Conservation (phyloP, 345 rosid species). For the Nasturtium officinale region DNA sequence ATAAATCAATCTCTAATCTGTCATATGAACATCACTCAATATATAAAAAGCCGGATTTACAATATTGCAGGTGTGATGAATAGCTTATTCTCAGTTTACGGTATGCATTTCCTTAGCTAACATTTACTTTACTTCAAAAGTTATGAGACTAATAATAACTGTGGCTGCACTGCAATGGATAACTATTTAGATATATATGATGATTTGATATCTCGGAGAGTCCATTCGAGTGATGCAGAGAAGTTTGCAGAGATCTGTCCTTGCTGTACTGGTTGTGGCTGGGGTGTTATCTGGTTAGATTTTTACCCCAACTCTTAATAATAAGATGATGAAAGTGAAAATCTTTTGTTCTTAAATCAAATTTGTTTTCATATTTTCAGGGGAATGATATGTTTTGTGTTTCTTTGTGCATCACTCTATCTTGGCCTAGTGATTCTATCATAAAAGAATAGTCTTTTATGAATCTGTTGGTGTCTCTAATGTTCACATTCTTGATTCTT, state of each 20-base stretch:
- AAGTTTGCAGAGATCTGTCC: slow-evolving; percentile 97
- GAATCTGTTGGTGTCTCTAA: background rate
- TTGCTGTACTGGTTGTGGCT: slow-evolving; percentile 89
- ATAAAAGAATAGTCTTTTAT: slow-evolving; percentile 38
- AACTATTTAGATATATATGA: slow-evolving; percentile 79
- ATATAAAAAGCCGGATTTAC: background rate
- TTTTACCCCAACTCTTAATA: background rate
- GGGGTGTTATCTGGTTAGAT: slow-evolving; percentile 93
- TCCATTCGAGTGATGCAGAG: slow-evolving; percentile 92
- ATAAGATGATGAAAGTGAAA: background rate
- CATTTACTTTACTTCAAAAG: slow-evolving; percentile 4
- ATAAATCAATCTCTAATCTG: slow-evolving; percentile 5
- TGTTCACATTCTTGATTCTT: slow-evolving; percentile 35
- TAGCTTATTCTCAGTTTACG: slow-evolving; percentile 94
- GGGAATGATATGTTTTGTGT: slow-evolving; percentile 90
- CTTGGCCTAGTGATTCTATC: slow-evolving; percentile 90
- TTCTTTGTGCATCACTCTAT: slow-evolving; percentile 76
- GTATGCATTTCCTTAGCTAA: slow-evolving; percentile 43
- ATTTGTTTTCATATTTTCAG: slow-evolving; percentile 52
- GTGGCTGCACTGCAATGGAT: slow-evolving; percentile 14
- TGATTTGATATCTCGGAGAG: slow-evolving; percentile 91
- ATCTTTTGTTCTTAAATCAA: background rate
- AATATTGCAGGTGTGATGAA: slow-evolving; percentile 88
- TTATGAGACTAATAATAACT: background rate
- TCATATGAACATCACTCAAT: background rate